Evolutionary conservation across 495 filamentous ascomycete species (phyloP), one percentile per base, ranked within the genome.

Genomic region (Pyrenula aspistea): DNA sequence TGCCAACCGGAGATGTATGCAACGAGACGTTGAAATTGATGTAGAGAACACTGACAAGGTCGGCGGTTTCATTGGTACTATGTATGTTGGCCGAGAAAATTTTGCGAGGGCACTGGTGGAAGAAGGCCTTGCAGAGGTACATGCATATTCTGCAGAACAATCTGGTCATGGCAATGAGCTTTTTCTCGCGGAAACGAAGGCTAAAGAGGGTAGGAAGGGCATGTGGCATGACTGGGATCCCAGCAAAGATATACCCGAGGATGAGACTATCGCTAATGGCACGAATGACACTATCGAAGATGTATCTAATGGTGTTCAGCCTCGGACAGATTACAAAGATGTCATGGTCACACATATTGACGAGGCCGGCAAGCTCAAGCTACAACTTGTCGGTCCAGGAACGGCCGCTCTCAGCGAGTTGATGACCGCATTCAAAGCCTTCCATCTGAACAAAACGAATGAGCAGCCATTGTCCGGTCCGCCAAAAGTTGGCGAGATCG

Each of bases 201-300:
- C 94, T 4, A 97, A 97, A 73, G 85, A 91, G 53, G 86, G 77
- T 19, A 78, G 82, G 36, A 96, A 91, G 73, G 89, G 87, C 51
- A 61, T 96, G 58, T 99, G 94, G 94, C 83, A 88, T 49, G 84
- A 95, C 74, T 96, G 86, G 81, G 89, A 96, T 66, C 94, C 94
- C 2, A 85, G 80, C 25, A 82, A 91, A 68, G 87, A 89, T 42
- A 72, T 66, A 12, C 73, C 69, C 10, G 82, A 82, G 55, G 81
- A 83, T 11, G 78, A 70, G 51, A 59, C 66, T 15, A 73, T 77
- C 31, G 68, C 70, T 2, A 77, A 81, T 52, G 72, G 71, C 25
- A 72, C 69, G 25, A 74, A 73, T 25, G 77, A 73, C 1, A 69
- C 79, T 21, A 75, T 82, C 56, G 67, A 73, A 8, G 66, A 64